Evolutionary conservation across 73 alveolate genomes (phyloP).

Genomic region (Symbiodinium natans): DNA sequence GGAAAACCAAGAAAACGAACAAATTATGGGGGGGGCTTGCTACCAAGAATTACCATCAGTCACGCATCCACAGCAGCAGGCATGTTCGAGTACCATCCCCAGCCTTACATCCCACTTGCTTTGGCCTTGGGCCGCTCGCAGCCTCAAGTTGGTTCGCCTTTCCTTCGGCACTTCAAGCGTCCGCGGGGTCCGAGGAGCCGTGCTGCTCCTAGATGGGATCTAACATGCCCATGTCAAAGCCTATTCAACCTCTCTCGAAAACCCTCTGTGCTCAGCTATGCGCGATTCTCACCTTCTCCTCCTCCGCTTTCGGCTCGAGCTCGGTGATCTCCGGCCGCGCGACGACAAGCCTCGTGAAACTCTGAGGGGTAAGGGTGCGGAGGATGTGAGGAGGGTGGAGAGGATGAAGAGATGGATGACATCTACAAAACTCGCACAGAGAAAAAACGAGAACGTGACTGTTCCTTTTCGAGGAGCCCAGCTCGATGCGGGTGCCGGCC

Average conservation of each 20-base stretch:
- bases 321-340: not conserved
- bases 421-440: too few relatives aligned
- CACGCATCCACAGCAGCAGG: not conserved
- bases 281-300: not conserved
- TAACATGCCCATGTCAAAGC: too few relatives aligned
- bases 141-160: not conserved
- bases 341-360: not conserved
- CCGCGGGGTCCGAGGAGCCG: too few relatives aligned
- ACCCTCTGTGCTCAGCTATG: too few relatives aligned
- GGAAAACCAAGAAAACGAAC: not conserved
- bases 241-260: too few relatives aligned
- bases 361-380: too few relatives aligned
- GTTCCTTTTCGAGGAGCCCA: not conserved
- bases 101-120: slow-evolving; percentile 83
- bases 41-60: not conserved
- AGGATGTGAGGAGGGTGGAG: too few relatives aligned
- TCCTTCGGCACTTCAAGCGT: not conserved
- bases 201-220: too few relatives aligned
- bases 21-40: not conserved
- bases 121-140: not conserved
- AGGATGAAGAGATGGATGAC: too few relatives aligned
- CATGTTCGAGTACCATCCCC: not conserved
- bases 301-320: not conserved
- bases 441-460: too few relatives aligned
- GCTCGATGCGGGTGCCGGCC: slow-evolving; percentile 50